phyloP scores from a whole-genome alignment of 2,329 filamentous ascomycete genomes.

The Coniosporium uncinatum region DNA sequence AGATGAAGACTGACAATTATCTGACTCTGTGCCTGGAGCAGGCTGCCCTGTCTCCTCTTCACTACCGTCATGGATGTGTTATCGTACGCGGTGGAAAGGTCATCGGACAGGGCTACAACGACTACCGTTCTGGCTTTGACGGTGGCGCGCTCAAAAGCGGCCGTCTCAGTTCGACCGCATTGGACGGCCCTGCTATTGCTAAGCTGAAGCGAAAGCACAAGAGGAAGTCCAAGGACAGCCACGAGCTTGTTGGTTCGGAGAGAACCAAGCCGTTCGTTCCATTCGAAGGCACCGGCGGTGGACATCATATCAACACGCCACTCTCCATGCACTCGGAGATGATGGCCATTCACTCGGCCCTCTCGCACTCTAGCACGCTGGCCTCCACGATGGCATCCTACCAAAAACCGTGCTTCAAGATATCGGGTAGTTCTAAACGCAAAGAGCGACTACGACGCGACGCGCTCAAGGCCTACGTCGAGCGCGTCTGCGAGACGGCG shows the following conservation, averaged over 20 bases:
- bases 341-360: slow-evolving; percentile 41
- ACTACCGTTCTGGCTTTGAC: slow-evolving; percentile 42
- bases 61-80: slow-evolving; percentile 43
- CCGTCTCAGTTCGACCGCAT: slow-evolving; percentile 22
- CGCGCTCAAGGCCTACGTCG: slow-evolving; percentile 37
- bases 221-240: slow-evolving; percentile 26
- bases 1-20: slow-evolving; percentile 41
- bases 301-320: slow-evolving; percentile 31
- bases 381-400: slow-evolving; percentile 34
- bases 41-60: slow-evolving; percentile 42
- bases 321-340: slow-evolving; percentile 50
- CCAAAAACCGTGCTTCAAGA: slow-evolving; percentile 44
- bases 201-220: slow-evolving; percentile 27
- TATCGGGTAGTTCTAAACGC: slow-evolving; percentile 42
- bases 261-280: slow-evolving; percentile 22
- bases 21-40: slow-evolving; percentile 45
- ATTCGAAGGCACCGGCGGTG: slow-evolving; percentile 28
- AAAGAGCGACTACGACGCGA: slow-evolving; percentile 35
- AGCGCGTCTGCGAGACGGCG: slow-evolving; percentile 30
- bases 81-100: slow-evolving; percentile 47
- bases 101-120: slow-evolving; percentile 46
- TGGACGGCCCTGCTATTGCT: slow-evolving; percentile 26
- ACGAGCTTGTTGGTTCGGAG: slow-evolving; percentile 13
- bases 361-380: slow-evolving; percentile 29
- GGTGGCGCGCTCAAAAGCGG: slow-evolving; percentile 44